Percentiles rank a stretch among this genome's conserved stretches.
These are phyloP conservation scores for Penicillium sp. DNA, from an alignment of 2,329 filamentous ascomycete genomes.

Conservation along the genomic window DNA sequence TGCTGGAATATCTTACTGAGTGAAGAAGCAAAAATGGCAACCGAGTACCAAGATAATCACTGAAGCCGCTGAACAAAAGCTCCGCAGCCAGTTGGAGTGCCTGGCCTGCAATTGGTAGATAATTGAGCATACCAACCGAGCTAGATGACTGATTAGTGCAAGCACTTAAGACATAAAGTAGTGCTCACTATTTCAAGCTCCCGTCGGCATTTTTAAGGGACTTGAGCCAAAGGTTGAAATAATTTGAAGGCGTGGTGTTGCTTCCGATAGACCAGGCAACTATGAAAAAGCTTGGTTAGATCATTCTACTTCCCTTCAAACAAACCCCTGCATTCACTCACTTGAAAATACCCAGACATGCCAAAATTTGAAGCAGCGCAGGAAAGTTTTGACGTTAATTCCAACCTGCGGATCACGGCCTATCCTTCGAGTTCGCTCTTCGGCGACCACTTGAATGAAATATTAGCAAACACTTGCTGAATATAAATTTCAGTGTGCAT, in stretches of 20 bases:
- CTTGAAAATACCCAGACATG: not conserved
- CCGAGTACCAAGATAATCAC: not conserved
- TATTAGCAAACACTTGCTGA: not conserved
- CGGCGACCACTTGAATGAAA: not conserved
- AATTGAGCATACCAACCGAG: not conserved
- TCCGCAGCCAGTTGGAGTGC: not conserved
- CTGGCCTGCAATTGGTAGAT: not conserved
- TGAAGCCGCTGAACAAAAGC: not conserved
- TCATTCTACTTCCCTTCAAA: not conserved
- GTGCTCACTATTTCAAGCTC: not conserved
- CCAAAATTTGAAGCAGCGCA: not conserved
- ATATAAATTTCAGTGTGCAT: not conserved
- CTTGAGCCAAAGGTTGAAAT: not conserved
- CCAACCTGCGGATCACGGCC: not conserved
- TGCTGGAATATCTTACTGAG: not conserved
- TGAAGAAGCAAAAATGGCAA: not conserved
- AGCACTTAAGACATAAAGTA: not conserved
- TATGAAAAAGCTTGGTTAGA: not conserved
- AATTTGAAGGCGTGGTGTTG: not conserved
- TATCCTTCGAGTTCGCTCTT: not conserved
- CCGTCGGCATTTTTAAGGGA: not conserved
- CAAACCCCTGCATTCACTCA: not conserved
- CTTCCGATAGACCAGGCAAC: not conserved
- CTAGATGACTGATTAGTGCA: not conserved
- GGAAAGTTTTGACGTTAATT: not conserved